These are phyloP conservation scores for Solanum bukasovii DNA, from an alignment of 257 asterid genomes.

Conservation along the genomic window DNA sequence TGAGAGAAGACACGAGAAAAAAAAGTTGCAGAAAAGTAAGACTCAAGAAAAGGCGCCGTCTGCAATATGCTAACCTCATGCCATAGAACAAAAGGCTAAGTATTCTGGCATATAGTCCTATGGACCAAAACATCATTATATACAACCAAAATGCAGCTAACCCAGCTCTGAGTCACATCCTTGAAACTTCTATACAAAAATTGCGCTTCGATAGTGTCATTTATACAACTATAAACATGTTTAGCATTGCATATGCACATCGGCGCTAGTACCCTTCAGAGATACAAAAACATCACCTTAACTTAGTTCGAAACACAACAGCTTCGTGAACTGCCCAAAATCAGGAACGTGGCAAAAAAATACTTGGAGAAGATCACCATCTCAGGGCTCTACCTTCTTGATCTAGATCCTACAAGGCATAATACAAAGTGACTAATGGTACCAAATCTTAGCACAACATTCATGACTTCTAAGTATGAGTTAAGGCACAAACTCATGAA, in stretches of 20 bases:
- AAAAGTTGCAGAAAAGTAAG: not conserved
- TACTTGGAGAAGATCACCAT: not conserved
- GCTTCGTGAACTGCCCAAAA: not conserved
- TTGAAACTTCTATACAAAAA: slow-evolving; percentile 1
- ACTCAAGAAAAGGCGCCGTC: not conserved
- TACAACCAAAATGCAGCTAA: not conserved
- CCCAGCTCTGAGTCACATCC: not conserved
- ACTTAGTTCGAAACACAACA: not conserved
- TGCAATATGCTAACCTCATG: not conserved
- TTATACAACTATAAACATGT: not conserved
- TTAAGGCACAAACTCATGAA: not conserved
- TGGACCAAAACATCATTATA: not conserved
- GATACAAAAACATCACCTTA: not conserved
- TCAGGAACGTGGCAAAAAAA: not conserved
- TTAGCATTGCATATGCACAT: not conserved
- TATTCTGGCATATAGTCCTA: not conserved
- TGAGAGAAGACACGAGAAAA: not conserved
- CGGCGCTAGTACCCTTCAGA: not conserved
- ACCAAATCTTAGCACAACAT: not conserved
- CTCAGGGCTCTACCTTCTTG: not conserved
- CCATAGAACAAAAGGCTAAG: not conserved
- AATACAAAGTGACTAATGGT: not conserved
- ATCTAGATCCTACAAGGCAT: not conserved
- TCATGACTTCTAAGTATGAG: not conserved
- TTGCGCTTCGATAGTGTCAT: not conserved